Conservation (phyloP, 2,329 filamentous ascomycete genomes). For the Fusarium brevicatenulatum region DNA sequence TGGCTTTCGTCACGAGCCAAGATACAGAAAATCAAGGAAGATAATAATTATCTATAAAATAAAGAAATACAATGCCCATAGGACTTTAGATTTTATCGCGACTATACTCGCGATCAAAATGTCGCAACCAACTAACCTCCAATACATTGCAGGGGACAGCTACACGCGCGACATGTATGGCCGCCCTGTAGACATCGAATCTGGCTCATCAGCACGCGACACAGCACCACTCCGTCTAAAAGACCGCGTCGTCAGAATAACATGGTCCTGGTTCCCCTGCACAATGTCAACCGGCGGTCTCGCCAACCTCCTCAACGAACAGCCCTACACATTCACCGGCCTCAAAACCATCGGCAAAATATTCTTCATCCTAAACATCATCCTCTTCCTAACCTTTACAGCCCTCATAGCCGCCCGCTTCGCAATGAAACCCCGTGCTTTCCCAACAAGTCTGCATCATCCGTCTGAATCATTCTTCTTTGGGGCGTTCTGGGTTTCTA, state of each 20-base stretch:
- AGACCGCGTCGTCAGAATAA: conserved; percentile 14
- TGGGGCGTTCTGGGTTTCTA: conserved; percentile 13
- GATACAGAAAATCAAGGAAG: neutral
- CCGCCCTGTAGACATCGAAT: neutral
- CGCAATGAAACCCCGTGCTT: conserved; percentile 5
- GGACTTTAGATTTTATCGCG: neutral
- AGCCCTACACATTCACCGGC: conserved; percentile 9
- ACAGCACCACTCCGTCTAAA: conserved; percentile 4
- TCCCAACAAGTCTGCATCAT: conserved; percentile 15
- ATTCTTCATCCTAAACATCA: conserved; percentile 17
- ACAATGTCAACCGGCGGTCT: conserved; percentile 24
- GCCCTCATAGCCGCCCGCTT: conserved; percentile 4
- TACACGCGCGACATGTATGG: neutral
- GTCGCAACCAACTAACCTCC: neutral
- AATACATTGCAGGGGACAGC: neutral
- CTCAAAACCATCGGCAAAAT: conserved; percentile 15
- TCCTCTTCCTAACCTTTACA: conserved; percentile 7
- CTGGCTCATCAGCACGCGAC: neutral
- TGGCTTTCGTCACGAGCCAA: neutral
- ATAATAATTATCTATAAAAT: fast-evolving
- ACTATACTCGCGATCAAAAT: neutral
- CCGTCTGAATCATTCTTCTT: conserved; percentile 23
- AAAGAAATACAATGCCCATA: neutral
- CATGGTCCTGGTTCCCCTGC: conserved; percentile 20
- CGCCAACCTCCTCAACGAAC: conserved; percentile 16